Evolutionary conservation across 441 rosid species (phyloP).

Genomic region (Aleurites moluccanus): DNA sequence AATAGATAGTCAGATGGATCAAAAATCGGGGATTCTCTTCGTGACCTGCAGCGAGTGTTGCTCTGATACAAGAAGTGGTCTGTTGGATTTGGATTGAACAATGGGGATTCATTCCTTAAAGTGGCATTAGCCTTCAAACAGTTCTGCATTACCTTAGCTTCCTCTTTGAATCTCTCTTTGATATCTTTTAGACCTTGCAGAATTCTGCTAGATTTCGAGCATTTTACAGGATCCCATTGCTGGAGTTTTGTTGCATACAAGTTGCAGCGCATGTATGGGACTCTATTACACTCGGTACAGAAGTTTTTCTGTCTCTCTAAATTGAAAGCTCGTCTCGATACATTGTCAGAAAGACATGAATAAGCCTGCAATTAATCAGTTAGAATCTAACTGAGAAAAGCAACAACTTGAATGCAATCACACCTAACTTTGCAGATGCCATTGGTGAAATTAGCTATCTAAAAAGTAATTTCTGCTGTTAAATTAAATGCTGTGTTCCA

Average conservation of each 20-base stretch:
- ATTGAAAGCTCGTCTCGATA: conserved; percentile 59
- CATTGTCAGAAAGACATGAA: conserved; percentile 55
- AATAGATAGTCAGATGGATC: conserved; percentile 58
- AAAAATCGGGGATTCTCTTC: conserved; percentile 65
- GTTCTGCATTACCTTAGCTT: conserved; percentile 69
- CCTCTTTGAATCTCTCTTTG: conserved; percentile 69
- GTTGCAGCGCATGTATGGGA: conserved; percentile 34
- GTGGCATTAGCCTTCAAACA: conserved; percentile 59
- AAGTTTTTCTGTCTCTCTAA: conserved; percentile 48
- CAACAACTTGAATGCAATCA: conserved; percentile 19
- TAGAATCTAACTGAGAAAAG: neutral
- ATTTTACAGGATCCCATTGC: conserved; percentile 21
- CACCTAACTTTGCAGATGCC: conserved; percentile 25
- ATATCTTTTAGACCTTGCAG: conserved; percentile 41
- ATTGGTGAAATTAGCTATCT: conserved; percentile 24
- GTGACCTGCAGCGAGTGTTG: conserved; percentile 20
- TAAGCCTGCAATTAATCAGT: conserved; percentile 55
- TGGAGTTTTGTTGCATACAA: conserved; percentile 19
- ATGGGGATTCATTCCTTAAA: conserved; percentile 33
- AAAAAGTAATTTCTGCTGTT: conserved; percentile 21
- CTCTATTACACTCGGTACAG: conserved; percentile 55
- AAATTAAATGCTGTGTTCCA: conserved; percentile 24
- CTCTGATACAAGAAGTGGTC: conserved; percentile 20
- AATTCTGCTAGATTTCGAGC: conserved; percentile 28
- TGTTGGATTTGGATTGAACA: conserved; percentile 33